These are phyloP conservation scores for Chrysoporthe austroafricana DNA, from an alignment of 2,329 filamentous ascomycete species.

Conservation along the genomic window DNA sequence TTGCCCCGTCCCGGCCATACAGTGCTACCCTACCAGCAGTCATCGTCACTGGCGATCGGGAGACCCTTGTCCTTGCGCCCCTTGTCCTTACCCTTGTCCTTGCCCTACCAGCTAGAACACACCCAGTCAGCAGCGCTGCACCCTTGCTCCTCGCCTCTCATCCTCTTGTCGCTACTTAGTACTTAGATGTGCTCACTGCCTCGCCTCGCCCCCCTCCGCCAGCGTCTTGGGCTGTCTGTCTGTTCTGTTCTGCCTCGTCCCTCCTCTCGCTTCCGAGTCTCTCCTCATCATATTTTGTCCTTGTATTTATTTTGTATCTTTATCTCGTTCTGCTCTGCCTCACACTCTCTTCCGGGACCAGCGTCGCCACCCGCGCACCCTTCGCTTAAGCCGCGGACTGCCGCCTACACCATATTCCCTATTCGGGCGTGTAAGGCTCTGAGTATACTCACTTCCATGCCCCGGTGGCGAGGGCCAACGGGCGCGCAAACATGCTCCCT, in stretches of 20 bases:
- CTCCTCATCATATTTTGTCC: neutral
- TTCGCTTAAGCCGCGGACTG: neutral
- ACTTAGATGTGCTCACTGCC: slow-evolving; percentile 5
- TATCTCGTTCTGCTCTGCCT: neutral
- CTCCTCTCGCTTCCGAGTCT: neutral
- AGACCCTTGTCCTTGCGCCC: neutral
- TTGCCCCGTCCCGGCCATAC: slow-evolving; percentile 1
- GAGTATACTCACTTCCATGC: neutral
- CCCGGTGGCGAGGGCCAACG: slow-evolving; percentile 15
- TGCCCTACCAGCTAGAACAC: too few species aligned
- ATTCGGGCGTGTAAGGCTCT: neutral
- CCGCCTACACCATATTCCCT: neutral
- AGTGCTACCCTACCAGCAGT: neutral
- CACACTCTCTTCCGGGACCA: slow-evolving; percentile 1
- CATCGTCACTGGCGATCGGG: slow-evolving; percentile 12
- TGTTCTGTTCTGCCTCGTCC: neutral
- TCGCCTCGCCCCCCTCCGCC: neutral
- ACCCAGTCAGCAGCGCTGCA: too few species aligned
- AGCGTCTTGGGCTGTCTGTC: neutral
- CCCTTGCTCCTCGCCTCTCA: neutral
- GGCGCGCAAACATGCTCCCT: slow-evolving; percentile 19
- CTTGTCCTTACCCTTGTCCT: too few species aligned
- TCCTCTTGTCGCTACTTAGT: neutral
- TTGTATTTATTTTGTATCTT: neutral
- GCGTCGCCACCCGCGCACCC: neutral